phyloP scores from a whole-genome alignment of 768 basidiomycete species.

The Lentinula detonsa region DNA sequence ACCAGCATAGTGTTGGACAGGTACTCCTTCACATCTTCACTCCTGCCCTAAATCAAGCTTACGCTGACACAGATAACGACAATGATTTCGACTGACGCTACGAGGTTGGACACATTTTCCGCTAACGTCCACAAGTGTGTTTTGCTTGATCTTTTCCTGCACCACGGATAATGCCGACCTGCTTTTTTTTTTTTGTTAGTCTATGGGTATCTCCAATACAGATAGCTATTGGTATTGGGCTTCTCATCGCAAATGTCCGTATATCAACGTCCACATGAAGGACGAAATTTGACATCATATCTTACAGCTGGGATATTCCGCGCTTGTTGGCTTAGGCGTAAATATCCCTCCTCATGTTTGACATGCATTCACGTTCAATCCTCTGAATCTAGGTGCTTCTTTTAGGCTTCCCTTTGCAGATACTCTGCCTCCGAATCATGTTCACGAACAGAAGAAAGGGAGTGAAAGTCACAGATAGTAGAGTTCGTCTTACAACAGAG shows the following conservation, averaged over 20 bases:
- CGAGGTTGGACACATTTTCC: constrained; percentile 46
- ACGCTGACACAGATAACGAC: constrained; percentile 45
- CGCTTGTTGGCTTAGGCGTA: constrained; percentile 56
- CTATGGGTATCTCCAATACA: constrained; percentile 60
- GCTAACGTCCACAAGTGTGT: constrained; percentile 16
- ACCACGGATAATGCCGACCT: neutral
- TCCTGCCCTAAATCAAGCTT: neutral
- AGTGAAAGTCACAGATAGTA: constrained; percentile 59
- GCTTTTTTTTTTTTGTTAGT: constrained; percentile 18
- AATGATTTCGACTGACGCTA: constrained; percentile 60
- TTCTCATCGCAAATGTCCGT: constrained; percentile 53
- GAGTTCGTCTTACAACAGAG: constrained; percentile 61
- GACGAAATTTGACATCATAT: neutral
- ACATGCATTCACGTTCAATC: neutral
- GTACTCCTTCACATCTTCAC: neutral
- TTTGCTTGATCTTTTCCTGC: neutral
- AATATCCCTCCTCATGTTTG: constrained; percentile 9
- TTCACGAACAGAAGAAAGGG: constrained; percentile 47
- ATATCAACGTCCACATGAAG: neutral
- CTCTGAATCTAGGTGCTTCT: constrained; percentile 5
- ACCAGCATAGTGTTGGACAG: constrained; percentile 52
- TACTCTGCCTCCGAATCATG: constrained; percentile 42
- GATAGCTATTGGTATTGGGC: constrained; percentile 49
- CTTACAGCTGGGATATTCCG: constrained; percentile 56
- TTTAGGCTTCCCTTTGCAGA: constrained; percentile 43